Evolutionary conservation across 2,329 filamentous ascomycete genomes (phyloP).

Genomic region (Ophiocordyceps australis): DNA sequence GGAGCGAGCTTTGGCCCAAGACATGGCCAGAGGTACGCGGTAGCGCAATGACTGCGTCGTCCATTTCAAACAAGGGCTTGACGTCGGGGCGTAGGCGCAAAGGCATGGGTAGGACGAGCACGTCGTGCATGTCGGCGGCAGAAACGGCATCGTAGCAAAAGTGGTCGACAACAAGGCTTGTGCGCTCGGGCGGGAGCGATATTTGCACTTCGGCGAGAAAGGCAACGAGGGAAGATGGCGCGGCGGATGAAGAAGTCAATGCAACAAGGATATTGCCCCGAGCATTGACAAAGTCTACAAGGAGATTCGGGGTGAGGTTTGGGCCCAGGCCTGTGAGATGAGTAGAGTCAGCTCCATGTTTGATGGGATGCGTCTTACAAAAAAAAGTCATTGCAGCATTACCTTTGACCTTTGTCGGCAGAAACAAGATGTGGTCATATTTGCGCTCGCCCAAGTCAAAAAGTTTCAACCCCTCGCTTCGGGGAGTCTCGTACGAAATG

Average conservation of each 20-base stretch:
- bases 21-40: constrained; percentile 66
- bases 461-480: constrained; percentile 57
- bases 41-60: constrained; percentile 50
- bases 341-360: constrained; percentile 1
- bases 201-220: constrained; percentile 82
- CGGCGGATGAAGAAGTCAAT: constrained; percentile 53
- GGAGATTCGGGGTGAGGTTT: constrained; percentile 64
- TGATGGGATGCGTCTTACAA: too few relatives aligned
- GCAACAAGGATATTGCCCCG: constrained; percentile 82
- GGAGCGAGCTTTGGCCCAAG: constrained; percentile 58
- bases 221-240: constrained; percentile 55
- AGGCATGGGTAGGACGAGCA: constrained; percentile 61
- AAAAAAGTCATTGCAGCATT: too few relatives aligned
- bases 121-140: constrained; percentile 71
- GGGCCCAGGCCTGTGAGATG: constrained; percentile 77
- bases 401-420: constrained; percentile 87
- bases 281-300: constrained; percentile 82
- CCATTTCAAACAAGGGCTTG: constrained; percentile 54
- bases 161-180: constrained; percentile 78
- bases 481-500: constrained; percentile 67
- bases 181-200: constrained; percentile 68
- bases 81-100: constrained; percentile 45
- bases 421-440: constrained; percentile 80
- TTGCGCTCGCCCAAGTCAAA: constrained; percentile 74
- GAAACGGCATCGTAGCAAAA: constrained; percentile 76